Conservation (phyloP, 1,284 basidiomycete species). For the Microbotryum intermedium region DNA sequence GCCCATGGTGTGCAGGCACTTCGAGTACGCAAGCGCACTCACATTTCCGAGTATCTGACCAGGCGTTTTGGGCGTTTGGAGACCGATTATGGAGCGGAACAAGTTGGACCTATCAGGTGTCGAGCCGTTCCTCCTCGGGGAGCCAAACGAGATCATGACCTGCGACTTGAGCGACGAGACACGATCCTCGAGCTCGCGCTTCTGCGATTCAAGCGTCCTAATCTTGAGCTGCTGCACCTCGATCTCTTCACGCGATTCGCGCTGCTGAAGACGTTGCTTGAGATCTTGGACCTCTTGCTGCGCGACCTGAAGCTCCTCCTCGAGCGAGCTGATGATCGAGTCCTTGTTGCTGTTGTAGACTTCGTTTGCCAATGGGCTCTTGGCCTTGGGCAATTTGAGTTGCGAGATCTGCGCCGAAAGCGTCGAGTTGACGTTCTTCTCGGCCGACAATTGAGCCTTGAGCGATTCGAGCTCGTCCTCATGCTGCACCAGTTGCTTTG, state of each 20-base stretch:
- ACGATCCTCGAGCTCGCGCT: constrained; percentile 60
- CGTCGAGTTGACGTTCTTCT: constrained; percentile 17
- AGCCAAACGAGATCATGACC: constrained; percentile 32
- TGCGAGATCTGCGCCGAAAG: constrained; percentile 22
- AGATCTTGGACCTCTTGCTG: constrained; percentile 69
- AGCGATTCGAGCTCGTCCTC: constrained; percentile 25
- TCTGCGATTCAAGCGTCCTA: constrained; percentile 63
- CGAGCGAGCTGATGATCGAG: constrained; percentile 45
- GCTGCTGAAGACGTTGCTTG: constrained; percentile 50
- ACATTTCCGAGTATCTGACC: constrained; percentile 68
- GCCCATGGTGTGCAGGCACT: not conserved
- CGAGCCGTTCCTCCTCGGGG: constrained; percentile 33
- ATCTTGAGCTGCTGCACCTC: constrained; percentile 63
- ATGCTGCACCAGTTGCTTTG: constrained; percentile 28
- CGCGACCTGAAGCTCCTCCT: constrained; percentile 68
- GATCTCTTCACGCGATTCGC: constrained; percentile 62
- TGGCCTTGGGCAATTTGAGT: constrained; percentile 27
- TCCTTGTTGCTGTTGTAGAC: constrained; percentile 44
- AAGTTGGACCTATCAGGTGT: constrained; percentile 32
- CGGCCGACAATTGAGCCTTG: constrained; percentile 13
- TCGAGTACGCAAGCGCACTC: constrained; percentile 35
- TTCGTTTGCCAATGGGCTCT: constrained; percentile 41
- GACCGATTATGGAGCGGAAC: constrained; percentile 53
- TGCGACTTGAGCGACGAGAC: constrained; percentile 47
- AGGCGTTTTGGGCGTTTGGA: constrained; percentile 34